A percentile compares a stretch with the other conserved stretches of the same genome.
Conservation (phyloP, 306 rosid genomes). For the Cyamopsis tetragonoloba region DNA sequence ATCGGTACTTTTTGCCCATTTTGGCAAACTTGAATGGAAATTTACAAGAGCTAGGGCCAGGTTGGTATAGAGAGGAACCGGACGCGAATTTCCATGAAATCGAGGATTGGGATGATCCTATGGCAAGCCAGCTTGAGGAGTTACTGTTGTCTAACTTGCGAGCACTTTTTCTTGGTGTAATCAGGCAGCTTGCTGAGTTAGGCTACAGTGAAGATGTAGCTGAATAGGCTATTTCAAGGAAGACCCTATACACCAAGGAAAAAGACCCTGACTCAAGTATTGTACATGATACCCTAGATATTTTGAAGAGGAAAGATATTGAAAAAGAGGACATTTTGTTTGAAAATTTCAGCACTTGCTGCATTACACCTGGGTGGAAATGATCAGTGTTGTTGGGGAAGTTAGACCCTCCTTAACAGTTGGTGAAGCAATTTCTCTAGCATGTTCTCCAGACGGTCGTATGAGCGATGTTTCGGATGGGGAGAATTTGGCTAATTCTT, state of each 20-base stretch:
- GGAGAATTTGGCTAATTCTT: too few species aligned
- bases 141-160: slow-evolving; percentile 43
- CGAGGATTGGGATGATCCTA: slow-evolving; percentile 56
- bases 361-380: slow-evolving; percentile 53
- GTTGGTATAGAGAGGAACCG: slow-evolving; percentile 19
- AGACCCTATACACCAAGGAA: slow-evolving; percentile 37
- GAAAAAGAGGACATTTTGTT: slow-evolving; percentile 21
- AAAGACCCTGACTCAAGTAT: slow-evolving; percentile 45
- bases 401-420: slow-evolving; percentile 53
- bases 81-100: slow-evolving; percentile 19
- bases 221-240: slow-evolving; percentile 41
- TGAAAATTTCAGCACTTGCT: slow-evolving; percentile 42
- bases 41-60: slow-evolving; percentile 6
- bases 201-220: slow-evolving; percentile 49
- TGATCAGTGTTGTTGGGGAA: slow-evolving; percentile 53
- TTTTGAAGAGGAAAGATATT: slow-evolving; percentile 30
- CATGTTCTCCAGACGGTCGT: slow-evolving; percentile 39
- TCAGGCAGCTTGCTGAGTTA: slow-evolving; percentile 35
- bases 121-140: slow-evolving; percentile 47
- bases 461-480: slow-evolving; percentile 21
- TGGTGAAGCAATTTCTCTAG: slow-evolving; percentile 61
- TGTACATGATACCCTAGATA: slow-evolving; percentile 31
- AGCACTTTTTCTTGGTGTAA: slow-evolving; percentile 42
- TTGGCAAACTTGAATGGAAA: slow-evolving; percentile 11
- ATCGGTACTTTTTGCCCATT: slow-evolving; percentile 15